Conservation (phyloP, 2,329 filamentous ascomycete species). For the Microcyclospora tardicrescens region DNA sequence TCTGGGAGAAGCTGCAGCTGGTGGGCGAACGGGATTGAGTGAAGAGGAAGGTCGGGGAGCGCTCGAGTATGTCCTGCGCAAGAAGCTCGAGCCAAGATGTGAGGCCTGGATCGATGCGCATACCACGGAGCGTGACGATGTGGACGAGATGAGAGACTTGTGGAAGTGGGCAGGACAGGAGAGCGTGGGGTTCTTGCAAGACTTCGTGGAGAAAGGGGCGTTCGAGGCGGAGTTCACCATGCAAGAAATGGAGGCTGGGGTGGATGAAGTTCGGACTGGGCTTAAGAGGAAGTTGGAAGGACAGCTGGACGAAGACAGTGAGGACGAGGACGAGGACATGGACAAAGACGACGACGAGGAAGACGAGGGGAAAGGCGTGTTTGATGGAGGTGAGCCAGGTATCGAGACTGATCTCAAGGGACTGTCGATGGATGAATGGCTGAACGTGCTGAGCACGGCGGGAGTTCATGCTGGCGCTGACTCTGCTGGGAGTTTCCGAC, state of each 20-base stretch:
- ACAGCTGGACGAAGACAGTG: slow-evolving; percentile 39
- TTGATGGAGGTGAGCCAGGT: slow-evolving; percentile 3
- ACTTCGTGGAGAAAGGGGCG: slow-evolving; percentile 22
- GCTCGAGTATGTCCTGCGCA: slow-evolving; percentile 59
- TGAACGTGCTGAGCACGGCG: too few species aligned
- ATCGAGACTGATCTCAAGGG: slow-evolving; percentile 4
- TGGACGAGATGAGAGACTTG: slow-evolving; percentile 43
- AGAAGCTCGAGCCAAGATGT: slow-evolving; percentile 68
- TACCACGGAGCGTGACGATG: slow-evolving; percentile 12
- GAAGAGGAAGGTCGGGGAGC: slow-evolving; percentile 27
- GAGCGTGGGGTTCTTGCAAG: slow-evolving; percentile 28
- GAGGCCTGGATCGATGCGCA: slow-evolving; percentile 55
- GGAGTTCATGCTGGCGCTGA: too few species aligned
- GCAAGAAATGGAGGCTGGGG: slow-evolving; percentile 53
- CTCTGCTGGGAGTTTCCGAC: too few species aligned
- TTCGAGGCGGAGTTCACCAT: slow-evolving; percentile 57
- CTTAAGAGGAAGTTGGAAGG: slow-evolving; percentile 42
- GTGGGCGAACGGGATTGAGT: too few species aligned
- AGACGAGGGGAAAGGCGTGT: slow-evolving; percentile 6
- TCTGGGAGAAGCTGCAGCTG: slow-evolving; percentile 38
- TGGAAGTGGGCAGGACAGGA: slow-evolving; percentile 45
- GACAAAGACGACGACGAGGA: slow-evolving; percentile 19
- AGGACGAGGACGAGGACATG: slow-evolving; percentile 38
- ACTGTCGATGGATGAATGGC: too few species aligned
- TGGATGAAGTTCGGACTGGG: slow-evolving; percentile 61